phyloP scores from a whole-genome alignment of 2,329 filamentous ascomycete genomes.

The Fusarium sp. region DNA sequence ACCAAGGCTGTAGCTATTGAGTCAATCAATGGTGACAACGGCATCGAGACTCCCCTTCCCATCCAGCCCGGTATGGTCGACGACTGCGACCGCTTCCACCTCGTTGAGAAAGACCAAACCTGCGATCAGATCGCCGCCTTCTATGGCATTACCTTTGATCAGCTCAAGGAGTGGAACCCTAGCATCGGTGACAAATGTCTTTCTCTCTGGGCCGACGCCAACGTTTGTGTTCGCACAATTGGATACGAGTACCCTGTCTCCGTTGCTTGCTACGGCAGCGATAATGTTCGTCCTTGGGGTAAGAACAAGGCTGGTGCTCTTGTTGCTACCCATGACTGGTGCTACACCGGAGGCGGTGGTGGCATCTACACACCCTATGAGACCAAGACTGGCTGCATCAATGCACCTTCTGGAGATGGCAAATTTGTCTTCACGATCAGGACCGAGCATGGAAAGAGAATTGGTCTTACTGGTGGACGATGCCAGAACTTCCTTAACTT shows the following conservation, averaged over 20 bases:
- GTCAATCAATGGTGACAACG: conserved; percentile 2
- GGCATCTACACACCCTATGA: background rate
- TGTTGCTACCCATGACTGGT: conserved; percentile 8
- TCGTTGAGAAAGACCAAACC: background rate
- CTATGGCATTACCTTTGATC: background rate
- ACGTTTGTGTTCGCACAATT: conserved; percentile 10
- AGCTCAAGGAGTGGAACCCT: conserved; percentile 21
- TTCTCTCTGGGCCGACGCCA: conserved; percentile 15
- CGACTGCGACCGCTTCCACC: conserved; percentile 13
- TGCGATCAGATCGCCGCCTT: background rate
- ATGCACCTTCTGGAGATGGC: conserved; percentile 11
- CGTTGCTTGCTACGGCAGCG: background rate
- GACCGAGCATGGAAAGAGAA: conserved; percentile 14
- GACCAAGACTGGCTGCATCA: conserved; percentile 9
- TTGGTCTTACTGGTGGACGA: background rate
- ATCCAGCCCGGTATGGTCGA: conserved; percentile 26
- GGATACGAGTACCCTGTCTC: conserved; percentile 5
- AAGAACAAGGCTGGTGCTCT: conserved; percentile 15
- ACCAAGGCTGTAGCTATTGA: conserved; percentile 15
- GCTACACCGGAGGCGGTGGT: background rate
- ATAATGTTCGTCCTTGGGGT: background rate
- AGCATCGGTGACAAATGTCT: background rate
- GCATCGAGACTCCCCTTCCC: conserved; percentile 18
- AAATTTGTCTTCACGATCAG: conserved; percentile 20
- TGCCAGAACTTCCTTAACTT: conserved; percentile 1